Percentiles rank a stretch among this genome's conserved stretches.
Evolutionary conservation across 495 filamentous ascomycete species (phyloP).

Genomic region (Hypoxylon cercidicola): DNA sequence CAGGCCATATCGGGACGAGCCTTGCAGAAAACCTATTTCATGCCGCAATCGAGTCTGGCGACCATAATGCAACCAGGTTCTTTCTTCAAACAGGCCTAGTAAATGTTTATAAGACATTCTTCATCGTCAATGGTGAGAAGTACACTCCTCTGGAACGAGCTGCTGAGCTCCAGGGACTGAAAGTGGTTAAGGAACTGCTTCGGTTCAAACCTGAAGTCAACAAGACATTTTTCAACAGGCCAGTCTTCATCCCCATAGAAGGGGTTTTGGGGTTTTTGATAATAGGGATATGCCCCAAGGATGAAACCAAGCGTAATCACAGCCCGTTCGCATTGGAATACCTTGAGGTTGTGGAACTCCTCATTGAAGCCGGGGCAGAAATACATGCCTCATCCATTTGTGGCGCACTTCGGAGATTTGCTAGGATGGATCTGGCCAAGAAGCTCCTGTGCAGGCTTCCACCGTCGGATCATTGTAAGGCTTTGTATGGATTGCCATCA

Average conservation of each 20-base stretch:
- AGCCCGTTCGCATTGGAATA: slow-evolving; percentile 2
- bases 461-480: background rate
- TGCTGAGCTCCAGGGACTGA: slow-evolving; percentile 6
- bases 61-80: slow-evolving; percentile 5
- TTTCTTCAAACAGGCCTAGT: slow-evolving; percentile 18
- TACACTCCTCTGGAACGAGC: slow-evolving; percentile 25
- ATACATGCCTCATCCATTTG: background rate
- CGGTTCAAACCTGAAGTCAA: slow-evolving; percentile 7
- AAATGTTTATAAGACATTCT: slow-evolving; percentile 18
- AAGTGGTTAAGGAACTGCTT: slow-evolving; percentile 25
- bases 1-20: slow-evolving; percentile 2
- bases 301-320: background rate
- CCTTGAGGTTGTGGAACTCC: slow-evolving; percentile 6
- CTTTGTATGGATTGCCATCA: background rate
- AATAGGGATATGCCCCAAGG: background rate
- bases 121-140: background rate
- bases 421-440: slow-evolving; percentile 17
- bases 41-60: slow-evolving; percentile 28
- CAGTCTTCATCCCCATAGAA: background rate
- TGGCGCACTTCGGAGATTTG: background rate
- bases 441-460: background rate
- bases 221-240: background rate
- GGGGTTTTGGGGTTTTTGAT: background rate
- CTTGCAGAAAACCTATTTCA: slow-evolving; percentile 32
- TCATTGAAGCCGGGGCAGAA: slow-evolving; percentile 14